Percentiles rank a stretch among this genome's conserved stretches.
These are phyloP conservation scores for Curvularia spicifera DNA, from an alignment of 2,329 filamentous ascomycete species.

Conservation along the genomic window DNA sequence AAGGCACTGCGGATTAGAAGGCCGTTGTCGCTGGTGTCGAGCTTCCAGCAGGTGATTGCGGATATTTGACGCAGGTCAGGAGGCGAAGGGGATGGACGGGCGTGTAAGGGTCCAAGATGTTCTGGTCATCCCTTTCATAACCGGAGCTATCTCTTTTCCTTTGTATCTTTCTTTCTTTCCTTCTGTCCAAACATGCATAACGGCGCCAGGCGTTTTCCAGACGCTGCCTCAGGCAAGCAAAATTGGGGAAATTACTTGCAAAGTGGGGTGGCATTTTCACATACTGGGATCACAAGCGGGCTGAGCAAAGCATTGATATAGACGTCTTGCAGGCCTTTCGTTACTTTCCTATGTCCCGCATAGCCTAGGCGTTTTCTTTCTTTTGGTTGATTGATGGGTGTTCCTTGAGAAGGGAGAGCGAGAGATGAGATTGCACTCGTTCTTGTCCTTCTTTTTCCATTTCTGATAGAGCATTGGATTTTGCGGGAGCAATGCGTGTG, in stretches of 20 bases:
- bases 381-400: neutral
- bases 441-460: neutral
- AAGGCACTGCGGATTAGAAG: conserved; percentile 27
- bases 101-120: neutral
- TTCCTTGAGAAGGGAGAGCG: neutral
- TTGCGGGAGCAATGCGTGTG: neutral
- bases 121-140: too few species aligned
- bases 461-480: neutral
- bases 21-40: conserved; percentile 2
- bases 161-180: neutral
- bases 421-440: neutral
- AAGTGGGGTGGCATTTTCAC: neutral
- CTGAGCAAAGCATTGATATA: conserved; percentile 4
- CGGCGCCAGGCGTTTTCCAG: conserved; percentile 1
- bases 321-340: neutral
- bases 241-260: neutral
- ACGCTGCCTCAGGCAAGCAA: conserved; percentile 3
- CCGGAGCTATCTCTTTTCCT: neutral
- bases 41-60: neutral
- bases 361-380: conserved; percentile 6
- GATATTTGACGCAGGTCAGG: conserved; percentile 18
- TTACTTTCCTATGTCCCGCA: neutral
- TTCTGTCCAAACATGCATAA: conserved; percentile 2
- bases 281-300: neutral
- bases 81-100: conserved; percentile 26